Evolutionary conservation across 2,329 filamentous ascomycete species (phyloP).

Genomic region (Cladosporium colombiae): DNA sequence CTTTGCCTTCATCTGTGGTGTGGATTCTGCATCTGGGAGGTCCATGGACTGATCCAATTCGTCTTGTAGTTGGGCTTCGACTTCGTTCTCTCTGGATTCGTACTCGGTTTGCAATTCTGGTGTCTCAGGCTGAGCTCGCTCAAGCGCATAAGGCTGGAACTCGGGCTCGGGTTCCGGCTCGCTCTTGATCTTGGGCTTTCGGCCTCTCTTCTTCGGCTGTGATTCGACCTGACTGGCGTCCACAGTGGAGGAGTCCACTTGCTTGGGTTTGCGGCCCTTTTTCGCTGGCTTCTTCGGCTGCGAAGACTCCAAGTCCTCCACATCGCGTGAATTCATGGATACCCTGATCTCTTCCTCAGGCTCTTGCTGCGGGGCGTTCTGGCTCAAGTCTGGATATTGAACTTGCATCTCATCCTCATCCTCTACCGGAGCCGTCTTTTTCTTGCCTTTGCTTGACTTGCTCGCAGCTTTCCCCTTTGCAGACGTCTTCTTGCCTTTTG

Average conservation of each 20-base stretch:
- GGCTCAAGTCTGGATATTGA: slow-evolving; percentile 25
- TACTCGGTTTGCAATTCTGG: slow-evolving; percentile 17
- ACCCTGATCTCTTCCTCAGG: slow-evolving; percentile 22
- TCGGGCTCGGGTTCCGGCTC: slow-evolving; percentile 27
- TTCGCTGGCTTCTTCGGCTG: slow-evolving; percentile 30
- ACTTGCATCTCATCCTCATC: slow-evolving; percentile 23
- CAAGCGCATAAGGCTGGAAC: slow-evolving; percentile 23
- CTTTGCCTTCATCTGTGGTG: slow-evolving; percentile 26
- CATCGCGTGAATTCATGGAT: slow-evolving; percentile 4
- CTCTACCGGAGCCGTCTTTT: slow-evolving; percentile 26
- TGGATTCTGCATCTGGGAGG: slow-evolving; percentile 30
- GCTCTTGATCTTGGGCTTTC: slow-evolving; percentile 34
- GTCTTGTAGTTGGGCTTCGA: slow-evolving; percentile 34
- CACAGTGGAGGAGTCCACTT: slow-evolving; percentile 33
- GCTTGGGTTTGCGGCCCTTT: slow-evolving; percentile 30
- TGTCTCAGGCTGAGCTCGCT: slow-evolving; percentile 24
- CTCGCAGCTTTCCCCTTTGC: slow-evolving; percentile 45
- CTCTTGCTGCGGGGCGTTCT: slow-evolving; percentile 22
- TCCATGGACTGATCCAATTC: slow-evolving; percentile 37
- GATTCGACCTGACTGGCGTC: slow-evolving; percentile 30
- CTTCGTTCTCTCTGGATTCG: slow-evolving; percentile 27
- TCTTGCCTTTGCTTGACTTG: slow-evolving; percentile 38
- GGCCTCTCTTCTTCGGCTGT: slow-evolving; percentile 32
- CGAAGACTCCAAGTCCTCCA: slow-evolving; percentile 19
- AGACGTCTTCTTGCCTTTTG: slow-evolving; percentile 37